A percentile compares a stretch with the other conserved stretches of the same genome.
These are phyloP conservation scores for Endogone sp. DNA, from an alignment of 192 early-diverging fungal genomes.

Conservation along the genomic window DNA sequence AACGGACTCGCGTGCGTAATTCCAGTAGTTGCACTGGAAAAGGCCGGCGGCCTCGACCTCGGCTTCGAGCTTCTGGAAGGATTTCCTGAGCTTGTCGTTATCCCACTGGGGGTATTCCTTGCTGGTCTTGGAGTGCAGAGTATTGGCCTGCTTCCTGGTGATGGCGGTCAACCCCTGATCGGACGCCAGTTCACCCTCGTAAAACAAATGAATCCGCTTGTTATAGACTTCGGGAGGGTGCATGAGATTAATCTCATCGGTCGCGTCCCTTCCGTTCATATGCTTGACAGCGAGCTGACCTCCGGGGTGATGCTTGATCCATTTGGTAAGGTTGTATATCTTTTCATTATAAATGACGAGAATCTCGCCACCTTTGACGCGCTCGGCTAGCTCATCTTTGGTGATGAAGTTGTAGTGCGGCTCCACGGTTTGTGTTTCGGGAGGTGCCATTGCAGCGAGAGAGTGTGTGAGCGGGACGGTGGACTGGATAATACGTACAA, in stretches of 20 bases:
- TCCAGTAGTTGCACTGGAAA: conserved; percentile 57
- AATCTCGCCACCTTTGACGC: conserved; percentile 60
- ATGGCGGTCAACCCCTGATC: conserved; percentile 4
- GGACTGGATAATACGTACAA: too few species aligned
- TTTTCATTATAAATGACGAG: conserved; percentile 82
- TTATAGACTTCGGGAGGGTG: conserved; percentile 82
- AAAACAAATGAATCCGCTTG: conserved; percentile 73
- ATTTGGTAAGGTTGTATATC: conserved; percentile 85
- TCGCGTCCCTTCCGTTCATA: conserved; percentile 87
- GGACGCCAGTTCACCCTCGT: conserved; percentile 63
- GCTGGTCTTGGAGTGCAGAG: neutral
- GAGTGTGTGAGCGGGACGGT: too few species aligned
- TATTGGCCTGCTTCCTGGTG: neutral
- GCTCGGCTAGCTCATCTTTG: conserved; percentile 27
- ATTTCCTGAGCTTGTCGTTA: conserved; percentile 1
- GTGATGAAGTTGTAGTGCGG: conserved; percentile 19
- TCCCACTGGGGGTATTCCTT: conserved; percentile 4
- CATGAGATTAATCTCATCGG: conserved; percentile 82
- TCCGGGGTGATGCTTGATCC: conserved; percentile 85
- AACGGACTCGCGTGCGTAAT: conserved; percentile 45
- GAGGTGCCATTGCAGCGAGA: conserved; percentile 12
- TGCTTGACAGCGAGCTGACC: conserved; percentile 87
- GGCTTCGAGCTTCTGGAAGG: conserved; percentile 63
- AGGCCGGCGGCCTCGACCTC: conserved; percentile 59
- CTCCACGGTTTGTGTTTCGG: conserved; percentile 4